Evolutionary conservation across 768 basidiomycete species (phyloP), one percentile per base, ranked within the genome.

Genomic region (Boletales sp.): DNA sequence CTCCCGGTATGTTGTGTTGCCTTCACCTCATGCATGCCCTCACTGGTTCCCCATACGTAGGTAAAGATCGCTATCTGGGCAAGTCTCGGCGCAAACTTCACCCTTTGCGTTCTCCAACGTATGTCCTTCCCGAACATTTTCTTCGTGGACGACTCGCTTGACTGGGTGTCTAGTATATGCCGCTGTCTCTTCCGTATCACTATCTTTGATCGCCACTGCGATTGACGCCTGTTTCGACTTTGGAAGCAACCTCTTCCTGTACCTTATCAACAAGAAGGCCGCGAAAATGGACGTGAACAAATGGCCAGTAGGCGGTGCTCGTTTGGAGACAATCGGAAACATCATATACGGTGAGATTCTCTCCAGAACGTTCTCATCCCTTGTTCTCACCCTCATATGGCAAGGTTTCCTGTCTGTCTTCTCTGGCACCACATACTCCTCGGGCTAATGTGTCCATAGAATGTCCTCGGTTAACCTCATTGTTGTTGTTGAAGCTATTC

Each of bases 381-480:
- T 13, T 13, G 30, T 27, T 43, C 49, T 52, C 44, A 65, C 32
- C 4, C 38, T 42, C 8, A 10, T 37, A n/a, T n/a, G 14, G 1
- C 32, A 53, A 84, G 83, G 82, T 48, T 74, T 74, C 49, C 54
- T 79, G 81, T 81, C 50, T 41, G 53, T 34, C 36, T 43, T 42
- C 34, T 8, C 35, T 40, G 15, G n/a, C 41, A 43, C 18, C 38
- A 39, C 14, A 27, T 8, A 5, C 34, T 14, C 17, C n/a, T 45
- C 39, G 39, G 34, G 9, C 40, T 56, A 14, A 45, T 40, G 8
- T 59, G 18, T 40, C 21, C 17, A 34, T 53, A 91, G 92, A 42
- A 97, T 97, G 94, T 82, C 81, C 48, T 82, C 89, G 5, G 94
- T 95, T 57, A 97, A 95, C 70, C 69, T 97, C 30, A 84, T 97